Evolutionary conservation across 345 rosid genomes (phyloP).

Genomic region (Rubroshorea leprosula): DNA sequence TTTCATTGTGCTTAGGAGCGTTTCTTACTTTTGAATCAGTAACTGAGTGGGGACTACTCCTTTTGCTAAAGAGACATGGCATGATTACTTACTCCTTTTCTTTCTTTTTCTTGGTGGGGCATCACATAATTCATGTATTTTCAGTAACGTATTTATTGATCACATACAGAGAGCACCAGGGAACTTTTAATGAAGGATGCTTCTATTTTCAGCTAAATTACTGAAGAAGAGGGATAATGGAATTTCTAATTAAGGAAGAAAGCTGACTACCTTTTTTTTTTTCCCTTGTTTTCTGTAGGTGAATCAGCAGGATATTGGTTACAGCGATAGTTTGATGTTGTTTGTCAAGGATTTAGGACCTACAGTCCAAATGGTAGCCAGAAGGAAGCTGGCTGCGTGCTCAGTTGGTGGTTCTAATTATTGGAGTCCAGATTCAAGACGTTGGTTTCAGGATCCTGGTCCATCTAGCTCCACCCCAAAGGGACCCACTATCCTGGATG

Average conservation of each 20-base stretch:
- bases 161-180: neutral
- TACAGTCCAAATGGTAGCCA: constrained; percentile 36
- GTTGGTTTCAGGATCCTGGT: constrained; percentile 6
- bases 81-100: neutral
- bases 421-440: constrained; percentile 14
- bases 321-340: constrained; percentile 35
- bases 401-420: constrained; percentile 16
- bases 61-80: neutral
- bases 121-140: neutral
- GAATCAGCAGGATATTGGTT: constrained; percentile 28
- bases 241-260: neutral
- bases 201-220: neutral
- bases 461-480: constrained; percentile 10
- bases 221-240: neutral
- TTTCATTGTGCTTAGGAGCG: neutral
- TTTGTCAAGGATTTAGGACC: constrained; percentile 50
- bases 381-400: constrained; percentile 29
- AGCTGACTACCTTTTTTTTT: neutral
- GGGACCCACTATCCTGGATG: neutral
- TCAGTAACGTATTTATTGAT: neutral
- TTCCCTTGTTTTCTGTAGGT: constrained; percentile 23
- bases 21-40: neutral
- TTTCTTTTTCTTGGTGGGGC: constrained; percentile 10
- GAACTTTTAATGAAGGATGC: neutral
- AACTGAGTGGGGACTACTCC: neutral